Evolutionary conservation across 257 asterid genomes (phyloP).

Genomic region (Echium plantagineum): DNA sequence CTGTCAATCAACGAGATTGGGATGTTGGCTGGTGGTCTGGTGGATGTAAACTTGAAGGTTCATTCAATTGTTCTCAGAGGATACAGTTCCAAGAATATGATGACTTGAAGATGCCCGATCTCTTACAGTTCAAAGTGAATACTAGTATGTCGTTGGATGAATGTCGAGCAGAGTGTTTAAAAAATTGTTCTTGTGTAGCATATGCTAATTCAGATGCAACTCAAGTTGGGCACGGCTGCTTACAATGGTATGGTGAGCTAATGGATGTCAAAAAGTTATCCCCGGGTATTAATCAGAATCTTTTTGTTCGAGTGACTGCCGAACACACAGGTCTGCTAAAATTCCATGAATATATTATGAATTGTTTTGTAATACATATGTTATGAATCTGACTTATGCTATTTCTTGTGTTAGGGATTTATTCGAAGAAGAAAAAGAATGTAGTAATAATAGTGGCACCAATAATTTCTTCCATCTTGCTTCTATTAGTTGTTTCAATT

Average conservation of each 20-base stretch:
- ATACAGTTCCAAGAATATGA: background rate
- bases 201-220: constrained; percentile 16
- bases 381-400: background rate
- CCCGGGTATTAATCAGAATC: background rate
- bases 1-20: background rate
- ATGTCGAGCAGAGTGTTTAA: constrained; percentile 13
- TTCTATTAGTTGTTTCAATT: constrained; percentile 1
- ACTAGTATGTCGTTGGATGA: background rate
- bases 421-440: background rate
- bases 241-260: constrained; percentile 9
- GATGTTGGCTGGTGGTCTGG: background rate
- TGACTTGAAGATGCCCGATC: background rate
- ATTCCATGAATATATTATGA: too few species aligned
- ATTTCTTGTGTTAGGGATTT: background rate
- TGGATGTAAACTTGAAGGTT: background rate
- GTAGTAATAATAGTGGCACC: background rate
- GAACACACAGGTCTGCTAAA: too few species aligned
- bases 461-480: background rate
- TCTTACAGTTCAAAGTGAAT: background rate
- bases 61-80: too few species aligned
- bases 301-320: background rate
- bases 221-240: constrained; percentile 23
- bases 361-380: background rate
- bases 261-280: constrained; percentile 3
- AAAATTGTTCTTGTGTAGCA: constrained; percentile 24